These are phyloP conservation scores for Carex kokanica DNA, from an alignment of 176 grass and related monocot genomes.

Conservation along the genomic window DNA sequence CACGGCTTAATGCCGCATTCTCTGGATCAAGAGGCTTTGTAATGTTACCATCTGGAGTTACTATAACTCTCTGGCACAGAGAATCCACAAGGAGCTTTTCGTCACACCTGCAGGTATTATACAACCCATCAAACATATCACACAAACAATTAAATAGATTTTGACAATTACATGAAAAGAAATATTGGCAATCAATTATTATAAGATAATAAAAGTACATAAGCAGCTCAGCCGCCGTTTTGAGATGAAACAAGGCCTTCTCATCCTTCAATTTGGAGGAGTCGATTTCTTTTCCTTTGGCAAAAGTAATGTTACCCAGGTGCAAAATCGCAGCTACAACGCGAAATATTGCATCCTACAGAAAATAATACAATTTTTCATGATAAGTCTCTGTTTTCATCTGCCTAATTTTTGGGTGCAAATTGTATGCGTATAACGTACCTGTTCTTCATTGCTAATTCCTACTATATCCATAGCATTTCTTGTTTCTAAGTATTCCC, in stretches of 20 bases:
- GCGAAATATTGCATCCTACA: slow-evolving; percentile 92
- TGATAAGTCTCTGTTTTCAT: not conserved
- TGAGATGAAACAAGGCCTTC: slow-evolving; percentile 63
- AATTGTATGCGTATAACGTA: slow-evolving; percentile 27
- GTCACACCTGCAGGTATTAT: slow-evolving; percentile 54
- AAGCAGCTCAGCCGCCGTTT: slow-evolving; percentile 76
- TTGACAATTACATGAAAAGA: not conserved
- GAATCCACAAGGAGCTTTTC: slow-evolving; percentile 73
- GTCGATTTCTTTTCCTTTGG: slow-evolving; percentile 79
- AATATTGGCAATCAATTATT: not conserved
- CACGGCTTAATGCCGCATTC: slow-evolving; percentile 68
- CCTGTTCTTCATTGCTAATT: slow-evolving; percentile 86
- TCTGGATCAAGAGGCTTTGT: slow-evolving; percentile 93
- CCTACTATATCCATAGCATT: slow-evolving; percentile 94
- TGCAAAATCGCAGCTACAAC: slow-evolving; percentile 90
- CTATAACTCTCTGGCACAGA: slow-evolving; percentile 83
- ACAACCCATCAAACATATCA: slow-evolving; percentile 21
- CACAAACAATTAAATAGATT: not conserved
- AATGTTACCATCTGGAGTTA: slow-evolving; percentile 93
- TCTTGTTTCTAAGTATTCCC: slow-evolving; percentile 88
- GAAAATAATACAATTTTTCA: slow-evolving; percentile 31
- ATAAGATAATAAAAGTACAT: slow-evolving; percentile 33
- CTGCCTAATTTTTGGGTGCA: not conserved
- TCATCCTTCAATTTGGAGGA: slow-evolving; percentile 76
- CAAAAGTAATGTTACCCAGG: slow-evolving; percentile 81